Evolutionary conservation across 768 basidiomycete genomes (phyloP), one percentile per base, ranked within the genome.

Genomic region (Termitomyces bulborhizus): DNA sequence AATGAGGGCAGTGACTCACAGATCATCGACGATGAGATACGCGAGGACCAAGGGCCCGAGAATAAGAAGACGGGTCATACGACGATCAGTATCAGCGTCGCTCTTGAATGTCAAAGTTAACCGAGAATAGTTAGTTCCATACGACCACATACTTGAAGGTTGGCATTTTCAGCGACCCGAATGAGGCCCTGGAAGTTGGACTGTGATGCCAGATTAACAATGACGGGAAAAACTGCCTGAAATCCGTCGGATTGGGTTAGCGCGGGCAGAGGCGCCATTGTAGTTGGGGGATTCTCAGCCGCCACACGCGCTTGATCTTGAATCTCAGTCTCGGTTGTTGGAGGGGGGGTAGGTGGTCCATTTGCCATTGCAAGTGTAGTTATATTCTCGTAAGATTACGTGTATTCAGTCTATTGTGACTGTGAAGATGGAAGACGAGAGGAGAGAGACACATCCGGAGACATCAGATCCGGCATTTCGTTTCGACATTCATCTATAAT

Each of bases 281-380:
- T 49, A 34, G 64, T 41, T 29, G 57, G 43, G 26, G 62, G 46
- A 42, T 60, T 56, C 31, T 54, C 57, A 39, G 37, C 42, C 46
- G 24, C 16, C 8, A 26, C 29, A 56, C 73, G 74, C 18, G 76
- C 76, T 58, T 81, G 77, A 62, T 85, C 81, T 51, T 73, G 76
- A 32, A 85, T 71, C 65, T 86, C 84, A 46, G 74, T 69, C 11
- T 76, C 76, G 13, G 80, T 82, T 6, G 76, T 76, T 7, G 82
- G 81, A 11, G 84, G 85, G 43, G 85, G 85, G 1, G 85, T 86
- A 5, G 81, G 82, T 41, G 83, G 82, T 31, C 76, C 81, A 62
- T 81, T 80, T 32, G 72, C 72, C 83, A 86, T 56, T 84, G 61
- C 37, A 34, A 36, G 40, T 16, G 43, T 40, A 3, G 18, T n/a